Evolutionary conservation across 805 yeast genomes (phyloP).

Genomic region (Starmerella apis): DNA sequence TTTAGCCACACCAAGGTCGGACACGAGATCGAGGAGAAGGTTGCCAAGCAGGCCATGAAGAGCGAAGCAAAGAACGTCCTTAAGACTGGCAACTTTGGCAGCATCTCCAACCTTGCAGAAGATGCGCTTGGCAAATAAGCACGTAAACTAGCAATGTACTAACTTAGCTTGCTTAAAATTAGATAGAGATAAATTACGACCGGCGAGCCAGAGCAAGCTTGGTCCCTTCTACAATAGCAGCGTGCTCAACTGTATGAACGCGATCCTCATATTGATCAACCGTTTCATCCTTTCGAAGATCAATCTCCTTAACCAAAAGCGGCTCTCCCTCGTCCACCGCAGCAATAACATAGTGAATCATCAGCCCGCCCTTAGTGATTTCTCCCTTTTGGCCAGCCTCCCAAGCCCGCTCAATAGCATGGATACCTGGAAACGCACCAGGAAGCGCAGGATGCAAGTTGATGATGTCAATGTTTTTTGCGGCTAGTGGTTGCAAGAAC

Average conservation of each 20-base stretch:
- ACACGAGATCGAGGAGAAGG: conserved; percentile 7
- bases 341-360: conserved; percentile 94
- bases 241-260: conserved; percentile 76
- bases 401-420: conserved; percentile 95
- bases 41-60: conserved; percentile 10
- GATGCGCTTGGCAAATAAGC: not conserved
- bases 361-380: conserved; percentile 71
- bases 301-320: conserved; percentile 66
- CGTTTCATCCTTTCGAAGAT: conserved; percentile 58
- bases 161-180: too few species aligned
- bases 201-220: conserved; percentile 40
- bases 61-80: conserved; percentile 8
- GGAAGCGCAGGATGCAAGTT: conserved; percentile 96
- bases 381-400: conserved; percentile 82
- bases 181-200: not conserved
- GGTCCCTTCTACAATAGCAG: conserved; percentile 89
- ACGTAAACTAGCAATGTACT: not conserved
- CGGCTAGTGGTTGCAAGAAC: conserved; percentile 55
- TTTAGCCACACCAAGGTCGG: conserved; percentile 6
- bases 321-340: conserved; percentile 95
- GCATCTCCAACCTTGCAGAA: not conserved
- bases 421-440: conserved; percentile 92
- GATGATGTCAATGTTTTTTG: conserved; percentile 62
- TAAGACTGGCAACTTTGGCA: conserved; percentile 6
- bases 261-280: conserved; percentile 70